A percentile compares a stretch with the other conserved stretches of the same genome.
phyloP scores from a whole-genome alignment of 495 filamentous ascomycete species.

The Parathielavia hyrcaniae region DNA sequence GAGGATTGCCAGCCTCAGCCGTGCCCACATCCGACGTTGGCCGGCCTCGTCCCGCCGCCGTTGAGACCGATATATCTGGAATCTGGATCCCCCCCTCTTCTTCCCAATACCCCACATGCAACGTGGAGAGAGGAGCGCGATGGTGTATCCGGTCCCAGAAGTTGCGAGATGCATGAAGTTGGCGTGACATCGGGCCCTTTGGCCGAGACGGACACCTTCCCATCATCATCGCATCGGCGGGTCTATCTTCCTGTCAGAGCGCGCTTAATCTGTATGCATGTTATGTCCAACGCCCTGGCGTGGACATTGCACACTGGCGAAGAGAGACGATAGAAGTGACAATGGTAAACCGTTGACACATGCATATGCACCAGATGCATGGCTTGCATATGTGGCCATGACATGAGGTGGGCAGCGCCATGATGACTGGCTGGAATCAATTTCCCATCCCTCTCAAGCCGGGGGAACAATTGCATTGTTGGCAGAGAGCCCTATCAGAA shows the following conservation, averaged over 20 bases:
- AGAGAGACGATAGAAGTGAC: no score
- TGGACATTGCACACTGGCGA: not conserved
- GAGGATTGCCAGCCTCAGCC: not conserved
- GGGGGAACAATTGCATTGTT: no score
- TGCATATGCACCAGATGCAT: not conserved
- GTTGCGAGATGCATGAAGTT: not conserved
- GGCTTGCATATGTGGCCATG: slow-evolving; percentile 7
- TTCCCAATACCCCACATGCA: no score
- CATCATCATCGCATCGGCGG: not conserved
- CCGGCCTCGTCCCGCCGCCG: not conserved
- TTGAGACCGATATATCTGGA: not conserved
- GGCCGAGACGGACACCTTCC: not conserved
- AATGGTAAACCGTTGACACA: slow-evolving; percentile 7
- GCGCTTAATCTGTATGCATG: not conserved
- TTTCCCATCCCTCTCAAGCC: not conserved
- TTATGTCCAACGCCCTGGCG: not conserved
- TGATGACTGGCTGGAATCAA: not conserved
- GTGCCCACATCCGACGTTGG: not conserved
- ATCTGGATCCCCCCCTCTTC: no score
- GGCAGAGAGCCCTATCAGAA: no score
- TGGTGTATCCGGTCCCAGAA: not conserved
- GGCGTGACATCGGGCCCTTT: not conserved
- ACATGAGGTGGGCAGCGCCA: not conserved
- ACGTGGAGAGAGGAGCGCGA: no score
- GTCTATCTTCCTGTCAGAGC: not conserved